Base-by-base conservation (phyloP, 805 yeast genomes). In the Alloascoidea africana region DNA sequence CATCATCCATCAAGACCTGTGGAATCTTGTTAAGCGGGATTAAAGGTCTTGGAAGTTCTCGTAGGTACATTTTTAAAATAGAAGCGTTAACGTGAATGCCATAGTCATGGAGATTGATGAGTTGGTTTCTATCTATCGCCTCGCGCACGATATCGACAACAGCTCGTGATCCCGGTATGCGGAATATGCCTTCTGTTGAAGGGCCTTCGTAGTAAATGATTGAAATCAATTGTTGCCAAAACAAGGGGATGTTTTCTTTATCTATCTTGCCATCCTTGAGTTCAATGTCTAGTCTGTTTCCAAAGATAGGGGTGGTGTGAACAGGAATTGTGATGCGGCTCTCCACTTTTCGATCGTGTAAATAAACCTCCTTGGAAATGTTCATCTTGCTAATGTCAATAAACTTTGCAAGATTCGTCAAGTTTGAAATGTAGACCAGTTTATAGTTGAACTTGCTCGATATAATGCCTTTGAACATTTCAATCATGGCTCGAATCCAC, bases 401-500 rank as follows among this genome's bases (percentile, higher is more conserved):
- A 43, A 66, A 55, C 27, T 63, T 60, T 3, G 82, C 68, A 33
- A 79, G 60, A 27, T 68, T 73, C n/a, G 72, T 58, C 27, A 79
- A 53, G 34, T 60, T 57, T 4, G 62, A 46, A 19, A 75, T 65
- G 47, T 71, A 74, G 13, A 66, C 53, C 32, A 67, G 45, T 39
- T 65, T 64, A 16, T 48, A 44, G 32, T 51, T 44, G 48, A 65
- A 60, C 43, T 72, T 73, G 39, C 68, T 56, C 38, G 66, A 63
- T 39, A 73, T 58, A 2, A 81, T 75, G 48, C 77, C 80, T 39
- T 75, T 65, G 41, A 83, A 59, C 16, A 85, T 67, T 38, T 81
- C 86, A 13, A 80, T 70, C 27, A 84, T 68, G 0, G 94, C 77
- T 47, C 85, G 73, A 17, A 84, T 70, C 57, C 87, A 70, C 91